phyloP scores from a whole-genome alignment of 2,329 filamentous ascomycete species.

The Tolypocladium ovalisporum region DNA sequence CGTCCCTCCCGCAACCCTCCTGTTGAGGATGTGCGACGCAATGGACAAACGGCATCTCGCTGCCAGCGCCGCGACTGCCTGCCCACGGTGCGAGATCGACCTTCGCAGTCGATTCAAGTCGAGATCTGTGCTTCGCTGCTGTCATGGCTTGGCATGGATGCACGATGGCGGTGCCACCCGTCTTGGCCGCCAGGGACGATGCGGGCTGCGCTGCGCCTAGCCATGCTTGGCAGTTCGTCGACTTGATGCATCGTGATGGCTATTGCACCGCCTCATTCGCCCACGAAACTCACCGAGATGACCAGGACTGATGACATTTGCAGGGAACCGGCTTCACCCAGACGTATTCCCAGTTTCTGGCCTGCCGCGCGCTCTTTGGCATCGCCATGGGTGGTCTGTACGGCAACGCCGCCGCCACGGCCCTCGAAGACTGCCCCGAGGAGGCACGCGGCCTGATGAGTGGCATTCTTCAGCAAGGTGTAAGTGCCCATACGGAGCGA shows the following conservation, averaged over 20 bases:
- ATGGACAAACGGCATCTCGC: background rate
- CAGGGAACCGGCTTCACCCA: slow-evolving; percentile 56
- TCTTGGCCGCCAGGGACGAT: slow-evolving; percentile 4
- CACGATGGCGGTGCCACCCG: slow-evolving; percentile 4
- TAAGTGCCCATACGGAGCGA: slow-evolving; percentile 11
- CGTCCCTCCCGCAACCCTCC: background rate
- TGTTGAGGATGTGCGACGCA: background rate
- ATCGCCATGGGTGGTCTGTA: slow-evolving; percentile 75
- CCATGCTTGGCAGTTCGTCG: background rate
- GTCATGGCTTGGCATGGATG: background rate
- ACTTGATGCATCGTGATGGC: background rate
- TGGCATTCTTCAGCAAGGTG: slow-evolving; percentile 64
- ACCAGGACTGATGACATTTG: too few relatives aligned
- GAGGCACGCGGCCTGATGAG: slow-evolving; percentile 63
- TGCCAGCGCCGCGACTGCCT: background rate
- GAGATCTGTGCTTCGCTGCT: background rate
- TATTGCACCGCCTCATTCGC: background rate
- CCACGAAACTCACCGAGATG: background rate
- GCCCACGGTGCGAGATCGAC: background rate
- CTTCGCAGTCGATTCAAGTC: background rate
- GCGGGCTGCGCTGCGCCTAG: background rate
- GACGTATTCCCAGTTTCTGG: slow-evolving; percentile 62
- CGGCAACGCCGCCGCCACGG: slow-evolving; percentile 69
- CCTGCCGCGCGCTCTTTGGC: slow-evolving; percentile 64
- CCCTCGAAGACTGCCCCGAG: slow-evolving; percentile 61